Base-by-base conservation (phyloP, 176 grass and related monocot species). In the Ananas comosus region DNA sequence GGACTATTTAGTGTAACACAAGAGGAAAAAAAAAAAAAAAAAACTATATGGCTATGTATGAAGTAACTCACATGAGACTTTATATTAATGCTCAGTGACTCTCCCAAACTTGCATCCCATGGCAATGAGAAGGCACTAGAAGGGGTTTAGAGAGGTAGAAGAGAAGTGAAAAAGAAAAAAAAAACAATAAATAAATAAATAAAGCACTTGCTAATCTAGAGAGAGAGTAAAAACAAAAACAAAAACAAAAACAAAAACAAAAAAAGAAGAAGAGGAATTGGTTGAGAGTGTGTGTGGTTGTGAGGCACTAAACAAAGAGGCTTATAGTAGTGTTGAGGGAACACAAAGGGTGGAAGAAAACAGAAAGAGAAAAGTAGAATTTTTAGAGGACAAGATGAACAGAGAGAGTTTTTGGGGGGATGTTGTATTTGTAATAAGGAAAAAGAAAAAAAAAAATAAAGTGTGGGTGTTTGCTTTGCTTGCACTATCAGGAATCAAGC, bases 401-500 rank as follows among this genome's bases (percentile, higher is more conserved):
- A 48, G 51, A 56, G 49, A 25, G 66, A 75, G 76, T 47, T 79
- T 79, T 85, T 68, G 75, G 75, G 9, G 48, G 63, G 64, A 25
- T 79, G 79, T 68, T 63, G 64, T 76, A 73, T 49, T 12, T 51
- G 56, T 48, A 59, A 67, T 51, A 64, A 63, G 33, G 52, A 65
- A 48, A 53, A 66, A 11, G 64, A 75, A 51, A 63, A n/a, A 68
- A 48, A 71, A 70, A 85, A 74, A 80, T 68, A 76, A 78, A 86
- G 80, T 70, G 79, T 86, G 78, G 85, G 74, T 80, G 77, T 78
- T 88, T 88, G 85, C 91, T 91, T 96, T 84, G 88, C 91, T 96
- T 96, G 85, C 85, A 96, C 91, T 91, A 83, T 79, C 91, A 96
- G 91, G 88, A 91, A 96, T 88, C 91, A 82, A 96, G 78, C 85